Evolutionary conservation across 2,329 filamentous ascomycete species (phyloP), one percentile per base, ranked within the genome.

Genomic region (Pestalotiopsis sp.): DNA sequence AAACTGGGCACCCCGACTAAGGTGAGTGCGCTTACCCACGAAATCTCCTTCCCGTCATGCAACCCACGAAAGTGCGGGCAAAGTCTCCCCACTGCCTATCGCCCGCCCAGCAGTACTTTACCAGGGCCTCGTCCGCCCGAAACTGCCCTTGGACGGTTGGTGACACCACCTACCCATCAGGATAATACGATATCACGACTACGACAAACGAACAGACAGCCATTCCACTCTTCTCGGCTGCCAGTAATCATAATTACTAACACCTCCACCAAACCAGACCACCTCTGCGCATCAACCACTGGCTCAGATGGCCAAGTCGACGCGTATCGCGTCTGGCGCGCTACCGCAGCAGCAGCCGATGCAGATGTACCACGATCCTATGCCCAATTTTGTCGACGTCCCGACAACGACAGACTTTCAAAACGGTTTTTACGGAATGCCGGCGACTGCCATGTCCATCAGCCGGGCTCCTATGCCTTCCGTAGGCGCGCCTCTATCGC

Each of bases 381-480:
- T 36, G 31, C 31, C 31, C 31, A 36, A 36, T 36, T 36, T 36
- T 36, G 31, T 23, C 45, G 20, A 52, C 17, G 20, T 52, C 45
- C 20, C 20, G 17, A 52, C 20, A 17, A 20, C 71, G 89, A 83
- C 73, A 36, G 59, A 62, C 59, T 36, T 20, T 36, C 83, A 86
- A 69, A 86, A 89, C 78, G 81, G 85, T 70, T 81, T 83, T 71
- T 84, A 82, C 75, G 81, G 82, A 66, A 82, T 83, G 70, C 77
- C 82, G 6, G 82, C 83, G 23, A 40, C 38, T n/a, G 17, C 45
- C 20, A 58, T 60, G 52, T 86, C 87, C 79, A 84, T 86, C 70
- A 88, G 84, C 78, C 85, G 88, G 73, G 85, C 86, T 58, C 85
- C 86, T 49, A 89, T 89, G 86, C 86, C 86, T 40, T 81, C 83